phyloP scores from a whole-genome alignment of 352 stramenopile species.

The Globisporangium acanthophoron region DNA sequence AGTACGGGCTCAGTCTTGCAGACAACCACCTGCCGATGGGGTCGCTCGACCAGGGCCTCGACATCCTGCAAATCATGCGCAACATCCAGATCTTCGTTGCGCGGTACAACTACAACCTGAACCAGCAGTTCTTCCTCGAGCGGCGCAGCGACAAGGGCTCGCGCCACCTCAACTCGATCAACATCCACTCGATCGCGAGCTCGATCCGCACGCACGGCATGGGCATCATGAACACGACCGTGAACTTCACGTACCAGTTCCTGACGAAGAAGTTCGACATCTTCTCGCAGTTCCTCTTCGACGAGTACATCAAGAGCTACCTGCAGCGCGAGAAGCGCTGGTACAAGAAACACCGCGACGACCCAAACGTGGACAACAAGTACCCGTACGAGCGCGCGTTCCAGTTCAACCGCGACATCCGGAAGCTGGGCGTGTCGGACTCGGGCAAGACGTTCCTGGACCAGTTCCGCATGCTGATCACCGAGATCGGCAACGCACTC shows the following conservation, averaged over 20 bases:
- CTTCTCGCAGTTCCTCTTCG: slow-evolving; percentile 91
- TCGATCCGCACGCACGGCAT: slow-evolving; percentile 94
- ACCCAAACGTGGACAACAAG: slow-evolving; percentile 88
- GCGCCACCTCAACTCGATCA: slow-evolving; percentile 92
- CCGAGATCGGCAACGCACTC: slow-evolving; percentile 91
- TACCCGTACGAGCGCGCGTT: slow-evolving; percentile 91
- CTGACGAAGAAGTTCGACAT: slow-evolving; percentile 90
- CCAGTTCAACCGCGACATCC: slow-evolving; percentile 91
- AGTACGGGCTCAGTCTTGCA: slow-evolving; percentile 87
- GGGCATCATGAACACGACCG: slow-evolving; percentile 93
- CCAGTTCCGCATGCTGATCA: slow-evolving; percentile 89
- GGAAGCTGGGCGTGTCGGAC: slow-evolving; percentile 82
- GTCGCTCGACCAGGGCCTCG: slow-evolving; percentile 87
- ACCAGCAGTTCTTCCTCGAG: slow-evolving; percentile 95
- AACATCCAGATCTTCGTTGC: slow-evolving; percentile 92
- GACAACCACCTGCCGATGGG: slow-evolving; percentile 94
- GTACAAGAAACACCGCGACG: slow-evolving; percentile 90
- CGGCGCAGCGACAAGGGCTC: slow-evolving; percentile 86
- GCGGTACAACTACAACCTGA: slow-evolving; percentile 94
- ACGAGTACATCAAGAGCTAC: slow-evolving; percentile 94
- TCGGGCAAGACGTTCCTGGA: slow-evolving; percentile 87
- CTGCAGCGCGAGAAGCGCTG: slow-evolving; percentile 91
- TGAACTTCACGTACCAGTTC: slow-evolving; percentile 96
- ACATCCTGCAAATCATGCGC: slow-evolving; percentile 95
- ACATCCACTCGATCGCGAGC: slow-evolving; percentile 88